Percentiles rank a stretch among this genome's conserved stretches.
phyloP scores from a whole-genome alignment of 257 asterid genomes.

The Penstemon davidsonii region DNA sequence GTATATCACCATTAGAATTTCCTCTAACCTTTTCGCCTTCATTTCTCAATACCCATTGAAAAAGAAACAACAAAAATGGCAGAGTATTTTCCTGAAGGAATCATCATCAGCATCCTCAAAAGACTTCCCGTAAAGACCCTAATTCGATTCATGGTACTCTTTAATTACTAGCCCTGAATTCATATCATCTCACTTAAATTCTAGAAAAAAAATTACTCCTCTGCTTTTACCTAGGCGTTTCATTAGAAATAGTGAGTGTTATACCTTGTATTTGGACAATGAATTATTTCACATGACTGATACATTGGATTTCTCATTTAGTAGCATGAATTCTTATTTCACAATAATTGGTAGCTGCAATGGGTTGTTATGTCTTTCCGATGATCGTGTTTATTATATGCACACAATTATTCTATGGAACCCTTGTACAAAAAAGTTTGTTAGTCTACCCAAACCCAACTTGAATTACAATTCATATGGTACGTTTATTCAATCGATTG shows the following conservation, averaged over 20 bases:
- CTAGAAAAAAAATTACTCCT: conserved; percentile 6
- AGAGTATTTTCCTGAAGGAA: conserved; percentile 27
- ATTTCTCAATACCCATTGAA: too few relatives aligned
- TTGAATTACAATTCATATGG: conserved; percentile 34
- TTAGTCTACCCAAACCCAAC: conserved; percentile 42
- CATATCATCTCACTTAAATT: conserved; percentile 40
- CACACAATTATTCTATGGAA: conserved; percentile 49
- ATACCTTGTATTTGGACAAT: conserved; percentile 31
- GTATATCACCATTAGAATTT: too few relatives aligned
- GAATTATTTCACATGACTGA: conserved; percentile 1
- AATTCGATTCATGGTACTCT: conserved; percentile 47
- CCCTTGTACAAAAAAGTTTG: conserved; percentile 35
- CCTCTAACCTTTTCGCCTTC: too few relatives aligned
- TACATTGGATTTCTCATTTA: conserved; percentile 36
- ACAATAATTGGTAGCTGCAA: conserved; percentile 50
- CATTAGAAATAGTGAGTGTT: conserved; percentile 33
- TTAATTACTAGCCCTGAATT: conserved; percentile 41
- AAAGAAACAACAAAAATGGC: too few relatives aligned
- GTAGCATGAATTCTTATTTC: conserved; percentile 37
- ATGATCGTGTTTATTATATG: conserved; percentile 37
- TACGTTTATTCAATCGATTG: conserved; percentile 35
- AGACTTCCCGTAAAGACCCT: conserved; percentile 39
- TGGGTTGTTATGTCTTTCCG: conserved; percentile 49
- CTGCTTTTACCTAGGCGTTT: conserved; percentile 32
- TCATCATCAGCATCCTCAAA: conserved; percentile 40